These are phyloP conservation scores for Rhododendron ferrugineum DNA, from an alignment of 148 eudicot genomes.

Conservation along the genomic window DNA sequence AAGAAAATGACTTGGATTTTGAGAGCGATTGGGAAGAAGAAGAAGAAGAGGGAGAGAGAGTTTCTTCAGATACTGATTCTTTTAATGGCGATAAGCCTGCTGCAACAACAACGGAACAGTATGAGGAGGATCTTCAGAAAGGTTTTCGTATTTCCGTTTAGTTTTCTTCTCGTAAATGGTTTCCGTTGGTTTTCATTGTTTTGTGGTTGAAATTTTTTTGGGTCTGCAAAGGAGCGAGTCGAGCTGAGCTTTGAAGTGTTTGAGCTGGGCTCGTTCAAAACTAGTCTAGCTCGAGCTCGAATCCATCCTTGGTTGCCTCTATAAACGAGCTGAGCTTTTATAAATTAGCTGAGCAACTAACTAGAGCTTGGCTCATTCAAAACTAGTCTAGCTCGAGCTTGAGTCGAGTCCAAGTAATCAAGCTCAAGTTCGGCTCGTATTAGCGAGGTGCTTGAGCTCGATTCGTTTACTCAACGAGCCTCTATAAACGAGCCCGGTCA, in stretches of 20 bases:
- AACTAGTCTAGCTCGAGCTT: background rate
- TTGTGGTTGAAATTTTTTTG: background rate
- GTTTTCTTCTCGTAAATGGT: background rate
- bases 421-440: background rate
- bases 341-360: background rate
- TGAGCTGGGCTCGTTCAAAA: background rate
- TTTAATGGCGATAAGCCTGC: constrained; percentile 20
- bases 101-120: constrained; percentile 7
- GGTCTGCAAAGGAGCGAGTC: background rate
- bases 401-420: background rate
- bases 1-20: constrained; percentile 66
- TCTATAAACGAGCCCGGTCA: background rate
- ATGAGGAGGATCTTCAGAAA: constrained; percentile 53
- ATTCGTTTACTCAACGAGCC: background rate
- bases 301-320: background rate
- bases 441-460: background rate
- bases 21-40: constrained; percentile 81
- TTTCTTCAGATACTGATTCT: constrained; percentile 19
- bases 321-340: background rate
- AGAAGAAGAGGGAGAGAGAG: constrained; percentile 31
- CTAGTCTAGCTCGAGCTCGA: background rate
- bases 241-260: background rate
- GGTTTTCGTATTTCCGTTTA: constrained; percentile 27
- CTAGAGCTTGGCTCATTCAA: background rate
- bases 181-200: background rate